phyloP scores from a whole-genome alignment of 148 eudicot species.

The Chenopodium album region DNA sequence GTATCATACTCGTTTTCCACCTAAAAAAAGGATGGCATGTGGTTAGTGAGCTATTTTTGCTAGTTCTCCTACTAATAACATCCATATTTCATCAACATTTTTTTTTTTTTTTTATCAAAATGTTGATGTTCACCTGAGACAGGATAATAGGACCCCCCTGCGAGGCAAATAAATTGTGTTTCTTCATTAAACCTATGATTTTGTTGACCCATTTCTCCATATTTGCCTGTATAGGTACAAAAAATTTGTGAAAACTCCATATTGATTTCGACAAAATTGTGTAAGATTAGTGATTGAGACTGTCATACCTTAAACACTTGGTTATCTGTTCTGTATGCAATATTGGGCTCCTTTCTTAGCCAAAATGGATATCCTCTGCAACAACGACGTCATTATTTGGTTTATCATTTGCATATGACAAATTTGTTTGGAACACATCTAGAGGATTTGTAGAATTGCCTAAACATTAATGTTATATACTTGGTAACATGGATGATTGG shows the following conservation, averaged over 20 bases:
- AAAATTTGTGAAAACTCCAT: neutral
- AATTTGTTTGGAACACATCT: no score
- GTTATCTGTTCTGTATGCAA: constrained; percentile 66
- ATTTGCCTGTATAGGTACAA: constrained; percentile 38
- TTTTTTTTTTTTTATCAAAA: neutral
- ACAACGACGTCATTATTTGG: neutral
- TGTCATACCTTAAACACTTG: constrained; percentile 55
- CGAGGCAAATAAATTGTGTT: constrained; percentile 62
- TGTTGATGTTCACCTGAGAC: constrained; percentile 50
- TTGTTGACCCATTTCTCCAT: constrained; percentile 51
- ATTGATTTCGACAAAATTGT: neutral
- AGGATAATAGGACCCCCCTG: constrained; percentile 94
- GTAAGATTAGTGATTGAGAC: neutral
- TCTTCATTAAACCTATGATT: constrained; percentile 53
- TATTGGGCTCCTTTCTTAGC: constrained; percentile 58
- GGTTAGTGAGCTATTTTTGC: neutral
- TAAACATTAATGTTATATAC: neutral
- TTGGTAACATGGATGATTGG: neutral
- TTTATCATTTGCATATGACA: no score
- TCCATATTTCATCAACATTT: neutral
- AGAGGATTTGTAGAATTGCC: no score
- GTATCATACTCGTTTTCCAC: constrained; percentile 84
- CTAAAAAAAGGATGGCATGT: constrained; percentile 23
- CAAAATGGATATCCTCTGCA: constrained; percentile 84
- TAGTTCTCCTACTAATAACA: neutral